These are phyloP conservation scores for Daldinia loculata DNA, from an alignment of 495 filamentous ascomycete genomes.

Conservation along the genomic window DNA sequence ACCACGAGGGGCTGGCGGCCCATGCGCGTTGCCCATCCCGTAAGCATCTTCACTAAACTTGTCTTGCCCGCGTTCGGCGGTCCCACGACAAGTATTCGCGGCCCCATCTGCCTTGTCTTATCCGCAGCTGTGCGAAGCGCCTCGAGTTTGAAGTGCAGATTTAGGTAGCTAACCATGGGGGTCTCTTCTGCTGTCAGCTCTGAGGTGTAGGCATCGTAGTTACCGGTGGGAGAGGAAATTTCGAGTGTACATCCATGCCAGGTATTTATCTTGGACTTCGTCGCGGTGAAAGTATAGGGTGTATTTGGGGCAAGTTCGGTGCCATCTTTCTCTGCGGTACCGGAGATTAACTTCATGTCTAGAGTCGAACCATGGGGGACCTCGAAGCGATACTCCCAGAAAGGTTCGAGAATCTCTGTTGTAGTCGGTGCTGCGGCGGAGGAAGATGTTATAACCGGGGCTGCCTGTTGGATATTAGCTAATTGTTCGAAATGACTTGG, in stretches of 20 bases:
- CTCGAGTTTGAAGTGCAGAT: constrained; percentile 87
- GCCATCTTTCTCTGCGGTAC: constrained; percentile 94
- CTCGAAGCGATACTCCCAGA: constrained; percentile 91
- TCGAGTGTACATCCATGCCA: constrained; percentile 90
- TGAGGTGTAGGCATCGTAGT: constrained; percentile 59
- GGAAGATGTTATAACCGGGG: constrained; percentile 37
- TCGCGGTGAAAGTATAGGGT: constrained; percentile 82
- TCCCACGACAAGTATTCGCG: constrained; percentile 85
- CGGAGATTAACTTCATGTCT: constrained; percentile 67
- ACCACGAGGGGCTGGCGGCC: constrained; percentile 84
- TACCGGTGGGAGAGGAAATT: constrained; percentile 64
- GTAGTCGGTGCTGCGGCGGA: constrained; percentile 35
- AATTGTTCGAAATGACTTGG: neutral
- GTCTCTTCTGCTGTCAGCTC: constrained; percentile 87
- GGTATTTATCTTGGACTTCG: constrained; percentile 87
- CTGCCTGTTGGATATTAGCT: constrained; percentile 36
- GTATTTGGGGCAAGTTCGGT: constrained; percentile 87
- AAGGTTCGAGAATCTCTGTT: constrained; percentile 53
- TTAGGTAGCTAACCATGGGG: constrained; percentile 81
- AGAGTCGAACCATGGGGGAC: constrained; percentile 73
- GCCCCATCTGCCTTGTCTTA: constrained; percentile 64
- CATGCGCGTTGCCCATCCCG: constrained; percentile 78
- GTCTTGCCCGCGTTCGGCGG: constrained; percentile 86
- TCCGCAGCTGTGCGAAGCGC: constrained; percentile 64
- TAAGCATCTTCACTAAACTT: constrained; percentile 80